Evolutionary conservation across 108 stramenopile genomes (phyloP).

Genomic region (Nitzschia sp.): DNA sequence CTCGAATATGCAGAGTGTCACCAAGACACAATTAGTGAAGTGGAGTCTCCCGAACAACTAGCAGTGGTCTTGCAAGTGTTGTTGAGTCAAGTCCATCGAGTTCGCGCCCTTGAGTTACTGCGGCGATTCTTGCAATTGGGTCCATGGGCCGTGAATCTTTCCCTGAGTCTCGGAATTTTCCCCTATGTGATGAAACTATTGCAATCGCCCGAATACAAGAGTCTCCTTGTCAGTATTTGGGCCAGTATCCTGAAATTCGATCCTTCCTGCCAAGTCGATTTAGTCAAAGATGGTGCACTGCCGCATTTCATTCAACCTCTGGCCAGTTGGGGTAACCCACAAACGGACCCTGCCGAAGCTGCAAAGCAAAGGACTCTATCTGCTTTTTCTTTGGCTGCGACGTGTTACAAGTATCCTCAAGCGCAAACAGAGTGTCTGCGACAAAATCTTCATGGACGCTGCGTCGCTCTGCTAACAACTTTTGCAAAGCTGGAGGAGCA

Average conservation of each 20-base stretch:
- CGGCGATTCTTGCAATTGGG: slow-evolving; percentile 91
- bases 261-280: slow-evolving; percentile 85
- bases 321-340: slow-evolving; percentile 43
- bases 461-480: slow-evolving; percentile 59
- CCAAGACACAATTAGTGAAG: slow-evolving; percentile 26
- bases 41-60: slow-evolving; percentile 90
- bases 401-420: slow-evolving; percentile 72
- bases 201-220: slow-evolving; percentile 91
- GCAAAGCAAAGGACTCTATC: slow-evolving; percentile 85
- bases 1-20: slow-evolving; percentile 82
- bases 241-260: slow-evolving; percentile 92
- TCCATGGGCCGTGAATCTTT: slow-evolving; percentile 93
- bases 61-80: slow-evolving; percentile 97
- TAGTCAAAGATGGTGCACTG: slow-evolving; percentile 89
- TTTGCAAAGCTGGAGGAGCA: slow-evolving; percentile 32
- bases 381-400: slow-evolving; percentile 85
- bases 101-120: slow-evolving; percentile 89
- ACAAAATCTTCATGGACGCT: slow-evolving; percentile 73
- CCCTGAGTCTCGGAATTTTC: slow-evolving; percentile 94
- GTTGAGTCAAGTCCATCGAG: slow-evolving; percentile 88
- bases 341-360: slow-evolving; percentile 35
- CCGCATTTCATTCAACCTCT: slow-evolving; percentile 88
- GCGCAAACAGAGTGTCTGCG: slow-evolving; percentile 89
- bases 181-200: slow-evolving; percentile 97
- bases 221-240: slow-evolving; percentile 94